A percentile compares a stretch with the other conserved stretches of the same genome.
phyloP scores from a whole-genome alignment of 768 basidiomycete genomes.

The Lentinula guzmanii region DNA sequence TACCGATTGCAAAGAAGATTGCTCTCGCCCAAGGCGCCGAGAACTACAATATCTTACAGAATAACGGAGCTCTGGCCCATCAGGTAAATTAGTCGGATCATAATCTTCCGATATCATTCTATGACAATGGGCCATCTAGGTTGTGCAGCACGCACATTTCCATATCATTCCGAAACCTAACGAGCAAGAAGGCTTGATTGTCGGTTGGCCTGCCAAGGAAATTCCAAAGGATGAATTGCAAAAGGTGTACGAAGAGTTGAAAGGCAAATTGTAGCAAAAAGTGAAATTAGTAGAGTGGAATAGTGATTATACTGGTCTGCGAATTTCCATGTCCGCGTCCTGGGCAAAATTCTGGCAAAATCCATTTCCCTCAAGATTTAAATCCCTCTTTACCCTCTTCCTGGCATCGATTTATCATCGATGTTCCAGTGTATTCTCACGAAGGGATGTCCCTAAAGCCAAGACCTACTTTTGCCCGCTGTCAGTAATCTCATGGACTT shows the following conservation, averaged over 20 bases:
- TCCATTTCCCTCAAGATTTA: too few species aligned
- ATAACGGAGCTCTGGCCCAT: slow-evolving; percentile 55
- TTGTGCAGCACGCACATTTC: slow-evolving; percentile 87
- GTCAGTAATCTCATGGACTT: too few species aligned
- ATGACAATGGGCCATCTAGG: slow-evolving; percentile 24
- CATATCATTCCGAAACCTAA: slow-evolving; percentile 90
- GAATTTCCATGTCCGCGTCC: too few species aligned
- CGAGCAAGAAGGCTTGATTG: slow-evolving; percentile 65
- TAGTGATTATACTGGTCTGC: background rate
- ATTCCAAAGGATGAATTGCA: slow-evolving; percentile 61
- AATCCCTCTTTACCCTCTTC: too few species aligned
- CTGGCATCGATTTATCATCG: too few species aligned
- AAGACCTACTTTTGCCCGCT: too few species aligned
- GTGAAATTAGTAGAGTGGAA: background rate
- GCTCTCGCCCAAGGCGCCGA: slow-evolving; percentile 66
- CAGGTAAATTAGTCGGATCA: slow-evolving; percentile 25
- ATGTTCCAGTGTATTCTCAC: too few species aligned
- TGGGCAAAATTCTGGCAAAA: too few species aligned
- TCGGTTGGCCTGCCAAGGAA: slow-evolving; percentile 72
- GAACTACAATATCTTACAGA: slow-evolving; percentile 88
- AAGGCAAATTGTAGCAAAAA: slow-evolving; percentile 37
- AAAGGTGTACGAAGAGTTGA: slow-evolving; percentile 52
- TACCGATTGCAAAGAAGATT: slow-evolving; percentile 85
- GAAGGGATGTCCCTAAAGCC: too few species aligned
- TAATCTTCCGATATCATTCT: background rate